Base-by-base conservation (phyloP, 2,329 filamentous ascomycete genomes). In the Xylariaceae sp. region DNA sequence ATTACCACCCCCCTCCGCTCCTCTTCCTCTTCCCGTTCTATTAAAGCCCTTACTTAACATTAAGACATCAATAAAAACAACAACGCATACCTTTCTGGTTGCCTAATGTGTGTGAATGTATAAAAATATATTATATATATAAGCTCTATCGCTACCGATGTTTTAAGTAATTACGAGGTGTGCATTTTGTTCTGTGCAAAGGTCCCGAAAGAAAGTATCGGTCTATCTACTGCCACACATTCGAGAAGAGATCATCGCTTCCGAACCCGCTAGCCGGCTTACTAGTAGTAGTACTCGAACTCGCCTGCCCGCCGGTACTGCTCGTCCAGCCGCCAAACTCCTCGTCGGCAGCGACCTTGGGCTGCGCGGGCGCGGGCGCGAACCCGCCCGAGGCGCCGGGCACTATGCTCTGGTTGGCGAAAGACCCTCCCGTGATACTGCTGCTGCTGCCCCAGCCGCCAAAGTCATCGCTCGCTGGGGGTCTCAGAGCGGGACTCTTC, bases 241-340 rank as follows among this genome's bases (percentile, higher is more conserved):
- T 97, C 21, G 84, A 88, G 64, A 97, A 97, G 55, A 97, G 62
- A 66, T 97, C 90, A 50, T 96, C 90, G 38, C 78, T 81, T 37
- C 73, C 80, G 50, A 82, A 77, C 11, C 76, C 76, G 15, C 71
- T 66, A 17, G 73, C 65, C 23, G 81, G 68, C 64, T 84, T 76
- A 34, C 72, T 64, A 11, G 64, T 57, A 16, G 62, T 62, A 34
- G 60, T 61, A 30, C 59, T 59, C 14, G 67, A 59, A 30, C 59
- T 59, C 14, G 67, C 58, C 1, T 64, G 59, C 7, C 65, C 26
- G 65, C 70, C 52, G 51, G 74, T 55, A 75, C 82, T 67, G 72
- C 87, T 94, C 33, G 86, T 81, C 90, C 90, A 97, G 9, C 90
- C 89, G 14, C 90, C 90, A 67, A 96, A 97, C 58, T 97, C 90